Conservation (phyloP, 768 basidiomycete genomes). For the Chalciporus chontae region DNA sequence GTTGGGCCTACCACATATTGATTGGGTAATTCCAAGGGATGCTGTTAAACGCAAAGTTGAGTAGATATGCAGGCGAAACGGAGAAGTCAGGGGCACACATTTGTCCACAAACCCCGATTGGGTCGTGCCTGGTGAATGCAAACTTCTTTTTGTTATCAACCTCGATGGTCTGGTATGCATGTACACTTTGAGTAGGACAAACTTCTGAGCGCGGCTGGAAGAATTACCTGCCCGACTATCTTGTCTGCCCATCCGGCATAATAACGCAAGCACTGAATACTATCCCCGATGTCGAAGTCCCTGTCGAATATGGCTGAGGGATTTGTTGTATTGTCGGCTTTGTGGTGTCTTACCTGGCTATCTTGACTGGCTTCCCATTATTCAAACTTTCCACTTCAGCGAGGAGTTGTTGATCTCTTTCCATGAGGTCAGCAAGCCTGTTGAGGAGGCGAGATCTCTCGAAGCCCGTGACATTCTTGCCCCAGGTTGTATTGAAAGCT, state of each 20-base stretch:
- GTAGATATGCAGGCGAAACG: constrained; percentile 7
- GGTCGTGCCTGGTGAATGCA: constrained; percentile 84
- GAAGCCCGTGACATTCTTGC: constrained; percentile 80
- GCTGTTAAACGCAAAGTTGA: constrained; percentile 33
- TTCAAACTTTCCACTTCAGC: constrained; percentile 85
- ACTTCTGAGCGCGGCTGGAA: constrained; percentile 2
- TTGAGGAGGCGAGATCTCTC: constrained; percentile 78
- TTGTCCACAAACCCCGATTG: constrained; percentile 93
- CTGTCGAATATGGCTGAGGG: constrained; percentile 33
- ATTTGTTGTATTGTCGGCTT: constrained; percentile 31
- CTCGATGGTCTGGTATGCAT: constrained; percentile 59
- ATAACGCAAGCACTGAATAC: constrained; percentile 76
- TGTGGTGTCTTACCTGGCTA: constrained; percentile 39
- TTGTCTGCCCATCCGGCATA: constrained; percentile 98
- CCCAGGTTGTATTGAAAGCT: constrained; percentile 86
- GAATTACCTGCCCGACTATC: constrained; percentile 74
- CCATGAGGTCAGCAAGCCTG: constrained; percentile 88
- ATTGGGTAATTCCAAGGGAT: constrained; percentile 96
- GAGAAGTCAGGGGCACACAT: constrained; percentile 48
- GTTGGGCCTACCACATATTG: constrained; percentile 63
- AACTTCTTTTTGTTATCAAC: constrained; percentile 76
- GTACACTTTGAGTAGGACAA: constrained; percentile 4
- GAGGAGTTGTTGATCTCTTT: constrained; percentile 75
- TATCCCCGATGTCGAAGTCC: constrained; percentile 80
- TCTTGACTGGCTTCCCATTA: constrained; percentile 84